Conservation (phyloP, 2,329 filamentous ascomycete genomes). For the Pseudogymnoascus sp. region DNA sequence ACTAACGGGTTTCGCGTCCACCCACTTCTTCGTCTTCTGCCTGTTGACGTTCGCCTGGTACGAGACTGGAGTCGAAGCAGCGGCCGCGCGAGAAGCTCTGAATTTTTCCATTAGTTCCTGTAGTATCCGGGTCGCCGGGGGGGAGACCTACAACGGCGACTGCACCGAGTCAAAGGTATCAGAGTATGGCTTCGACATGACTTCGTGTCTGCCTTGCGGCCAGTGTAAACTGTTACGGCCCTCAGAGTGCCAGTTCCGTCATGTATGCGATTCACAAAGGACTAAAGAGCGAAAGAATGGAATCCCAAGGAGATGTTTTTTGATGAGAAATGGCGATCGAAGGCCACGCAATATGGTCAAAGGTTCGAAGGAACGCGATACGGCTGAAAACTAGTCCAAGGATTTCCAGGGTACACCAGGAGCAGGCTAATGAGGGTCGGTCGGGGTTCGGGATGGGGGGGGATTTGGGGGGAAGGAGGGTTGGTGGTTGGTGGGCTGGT, state of each 20-base stretch:
- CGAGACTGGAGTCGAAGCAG: conserved; percentile 18
- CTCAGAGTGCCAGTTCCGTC: conserved; percentile 7
- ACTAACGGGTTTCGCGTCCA: conserved; percentile 73
- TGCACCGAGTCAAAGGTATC: conserved; percentile 22
- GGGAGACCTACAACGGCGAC: conserved; percentile 22
- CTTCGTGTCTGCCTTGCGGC: not conserved
- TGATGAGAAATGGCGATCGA: not conserved
- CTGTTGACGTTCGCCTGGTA: conserved; percentile 85
- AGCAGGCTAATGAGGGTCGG: not conserved
- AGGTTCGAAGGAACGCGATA: conserved; percentile 4
- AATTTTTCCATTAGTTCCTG: not conserved
- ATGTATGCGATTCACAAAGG: conserved; percentile 2
- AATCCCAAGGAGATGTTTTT: not conserved
- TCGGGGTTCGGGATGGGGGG: not conserved
- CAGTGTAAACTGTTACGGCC: not conserved
- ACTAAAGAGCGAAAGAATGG: not conserved
- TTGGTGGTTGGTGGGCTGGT: not conserved
- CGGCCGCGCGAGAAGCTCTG: conserved; percentile 18
- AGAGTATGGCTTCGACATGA: conserved; percentile 26
- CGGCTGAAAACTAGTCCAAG: not conserved
- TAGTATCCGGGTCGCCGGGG: not conserved
- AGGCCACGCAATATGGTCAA: conserved; percentile 2
- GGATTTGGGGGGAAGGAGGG: not conserved
- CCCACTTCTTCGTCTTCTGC: conserved; percentile 89
- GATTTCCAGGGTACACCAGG: not conserved